Evolutionary conservation across 768 basidiomycete genomes (phyloP), one percentile per base, ranked within the genome.

Genomic region (Hygrophorus russula): DNA sequence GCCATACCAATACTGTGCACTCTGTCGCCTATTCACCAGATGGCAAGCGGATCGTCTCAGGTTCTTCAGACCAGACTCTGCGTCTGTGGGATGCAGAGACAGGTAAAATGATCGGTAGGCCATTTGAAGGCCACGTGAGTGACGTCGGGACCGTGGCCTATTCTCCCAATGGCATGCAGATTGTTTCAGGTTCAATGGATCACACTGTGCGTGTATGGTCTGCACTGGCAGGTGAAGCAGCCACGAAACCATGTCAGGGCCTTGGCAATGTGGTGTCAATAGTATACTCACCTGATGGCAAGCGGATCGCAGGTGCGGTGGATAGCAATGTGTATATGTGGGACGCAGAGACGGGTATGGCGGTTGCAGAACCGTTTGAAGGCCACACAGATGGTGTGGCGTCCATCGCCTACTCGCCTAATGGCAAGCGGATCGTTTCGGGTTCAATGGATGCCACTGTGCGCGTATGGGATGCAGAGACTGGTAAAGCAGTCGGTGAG

Each of bases 51-150:
- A 45, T 59, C 39, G 45, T 51, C 10, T 56, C 58, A 2, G 52
- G 52, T n/a, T 55, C 54, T 4, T 29, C 34, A 10, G 51, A 53
- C 36, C 13, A 33, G 19, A 51, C 47, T 2, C 38, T 57, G 18
- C 30, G 34, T 14, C n/a, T n/a, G n/a, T n/a, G n/a, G n/a, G n/a
- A n/a, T n/a, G n/a, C n/a, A n/a, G n/a, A n/a, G n/a, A n/a, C n/a
- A n/a, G n/a, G n/a, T n/a, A n/a, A n/a, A n/a, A n/a, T n/a, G n/a
- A n/a, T n/a, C n/a, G n/a, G 38, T 58, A 1, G 58, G 58, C 57
- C 49, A 56, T 44, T 40, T 46, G 13, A 32, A 48, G 53, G 78
- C 74, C 19, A 14, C 5, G 30, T 2, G 14, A 45, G 47, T 3
- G 46, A 52, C 38, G 24, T 49, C 27, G 8, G 3, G 4, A 44